Evolutionary conservation across 257 asterid species (phyloP).

Genomic region (Oldenlandia corymbosa): DNA sequence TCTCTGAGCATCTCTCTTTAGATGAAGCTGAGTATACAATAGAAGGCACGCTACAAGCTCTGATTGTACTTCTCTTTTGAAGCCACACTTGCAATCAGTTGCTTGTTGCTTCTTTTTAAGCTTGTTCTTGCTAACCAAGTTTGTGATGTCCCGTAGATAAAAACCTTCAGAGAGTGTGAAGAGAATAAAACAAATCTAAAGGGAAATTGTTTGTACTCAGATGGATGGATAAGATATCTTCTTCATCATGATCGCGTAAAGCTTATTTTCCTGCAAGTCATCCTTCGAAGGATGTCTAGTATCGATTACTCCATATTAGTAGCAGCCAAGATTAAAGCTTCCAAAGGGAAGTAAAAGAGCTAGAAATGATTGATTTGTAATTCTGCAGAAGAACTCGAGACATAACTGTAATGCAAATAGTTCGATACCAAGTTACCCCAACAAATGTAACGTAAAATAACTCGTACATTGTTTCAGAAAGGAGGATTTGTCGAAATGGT

Average conservation of each 20-base stretch:
- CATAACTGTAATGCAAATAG: not conserved
- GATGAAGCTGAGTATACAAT: too few species aligned
- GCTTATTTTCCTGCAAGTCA: too few species aligned
- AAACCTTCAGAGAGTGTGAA: too few species aligned
- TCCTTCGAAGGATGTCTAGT: not conserved
- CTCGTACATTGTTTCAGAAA: constrained; percentile 21
- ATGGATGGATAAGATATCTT: too few species aligned
- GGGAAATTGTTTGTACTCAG: too few species aligned
- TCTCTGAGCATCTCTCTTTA: too few species aligned
- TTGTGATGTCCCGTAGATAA: constrained; percentile 8
- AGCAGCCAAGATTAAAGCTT: not conserved
- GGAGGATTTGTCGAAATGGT: constrained; percentile 47
- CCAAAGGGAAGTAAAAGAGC: not conserved
- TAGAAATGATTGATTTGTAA: not conserved
- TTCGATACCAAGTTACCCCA: not conserved
- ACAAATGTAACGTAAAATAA: not conserved
- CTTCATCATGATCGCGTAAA: too few species aligned
- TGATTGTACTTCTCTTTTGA: too few species aligned
- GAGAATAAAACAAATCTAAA: too few species aligned
- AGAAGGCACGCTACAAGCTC: too few species aligned
- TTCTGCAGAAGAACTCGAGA: too few species aligned
- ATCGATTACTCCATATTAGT: not conserved
- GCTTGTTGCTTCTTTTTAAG: not conserved
- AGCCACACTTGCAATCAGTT: too few species aligned
- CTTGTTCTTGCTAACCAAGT: not conserved